phyloP scores from a whole-genome alignment of 1,284 basidiomycete species.

The Schizopora paradoxa region DNA sequence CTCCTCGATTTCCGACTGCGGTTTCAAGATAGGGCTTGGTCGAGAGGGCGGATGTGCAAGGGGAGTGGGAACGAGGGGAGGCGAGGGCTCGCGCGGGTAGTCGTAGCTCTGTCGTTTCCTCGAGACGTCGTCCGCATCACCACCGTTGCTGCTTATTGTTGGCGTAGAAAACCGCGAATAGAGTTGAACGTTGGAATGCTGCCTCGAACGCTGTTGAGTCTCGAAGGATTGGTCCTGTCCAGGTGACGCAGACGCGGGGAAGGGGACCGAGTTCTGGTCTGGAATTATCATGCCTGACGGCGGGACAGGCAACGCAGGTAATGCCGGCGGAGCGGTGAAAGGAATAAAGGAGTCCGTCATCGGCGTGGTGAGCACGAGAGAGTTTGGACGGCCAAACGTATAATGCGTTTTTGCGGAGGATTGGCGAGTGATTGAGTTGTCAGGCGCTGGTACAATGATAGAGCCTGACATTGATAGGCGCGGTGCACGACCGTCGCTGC shows the following conservation, averaged over 20 bases:
- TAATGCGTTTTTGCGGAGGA: slow-evolving; percentile 7
- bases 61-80: slow-evolving; percentile 8
- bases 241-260: neutral
- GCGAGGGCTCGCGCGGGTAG: slow-evolving; percentile 12
- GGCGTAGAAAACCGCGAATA: neutral
- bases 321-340: too few relatives aligned
- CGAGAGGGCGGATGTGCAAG: slow-evolving; percentile 10
- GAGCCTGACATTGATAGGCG: slow-evolving; percentile 4
- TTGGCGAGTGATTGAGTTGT: neutral
- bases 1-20: too few relatives aligned
- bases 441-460: slow-evolving; percentile 1
- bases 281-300: neutral
- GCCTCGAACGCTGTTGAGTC: neutral
- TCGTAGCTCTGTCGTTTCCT: slow-evolving; percentile 6
- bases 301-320: neutral
- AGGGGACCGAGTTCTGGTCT: neutral
- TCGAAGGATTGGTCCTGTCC: neutral
- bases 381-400: slow-evolving; percentile 8
- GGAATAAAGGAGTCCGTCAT: neutral
- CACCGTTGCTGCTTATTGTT: neutral
- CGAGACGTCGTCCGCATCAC: neutral
- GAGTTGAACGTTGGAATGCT: neutral
- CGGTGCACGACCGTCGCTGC: slow-evolving; percentile 1
- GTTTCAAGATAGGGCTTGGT: too few relatives aligned
- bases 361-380: neutral